A percentile compares a stretch with the other conserved stretches of the same genome.
phyloP scores from a whole-genome alignment of 352 stramenopile species.

The Globisporangium middletonii region DNA sequence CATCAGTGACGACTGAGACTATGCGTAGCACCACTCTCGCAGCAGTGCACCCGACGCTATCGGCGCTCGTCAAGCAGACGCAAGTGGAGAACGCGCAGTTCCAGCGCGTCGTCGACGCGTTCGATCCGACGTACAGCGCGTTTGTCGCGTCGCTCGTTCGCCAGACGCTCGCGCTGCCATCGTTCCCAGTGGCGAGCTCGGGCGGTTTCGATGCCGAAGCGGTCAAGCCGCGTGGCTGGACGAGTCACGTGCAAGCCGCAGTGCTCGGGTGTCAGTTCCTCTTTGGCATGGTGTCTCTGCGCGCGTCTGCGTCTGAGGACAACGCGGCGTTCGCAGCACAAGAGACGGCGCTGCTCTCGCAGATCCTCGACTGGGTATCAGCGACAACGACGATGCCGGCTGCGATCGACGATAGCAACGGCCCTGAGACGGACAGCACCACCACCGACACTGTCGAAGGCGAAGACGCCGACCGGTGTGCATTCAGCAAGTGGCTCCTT shows the following conservation, averaged over 20 bases:
- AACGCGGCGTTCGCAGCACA: neutral
- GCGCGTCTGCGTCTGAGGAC: neutral
- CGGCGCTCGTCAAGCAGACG: constrained; percentile 16
- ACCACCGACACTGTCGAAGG: neutral
- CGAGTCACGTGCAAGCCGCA: constrained; percentile 2
- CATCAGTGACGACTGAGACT: neutral
- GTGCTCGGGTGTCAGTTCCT: constrained; percentile 29
- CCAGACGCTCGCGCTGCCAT: neutral
- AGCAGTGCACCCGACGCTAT: constrained; percentile 1
- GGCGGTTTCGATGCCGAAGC: neutral
- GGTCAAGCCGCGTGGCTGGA: neutral
- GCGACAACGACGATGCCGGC: neutral
- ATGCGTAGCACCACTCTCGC: neutral
- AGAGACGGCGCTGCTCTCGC: constrained; percentile 1
- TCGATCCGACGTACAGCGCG: constrained; percentile 23
- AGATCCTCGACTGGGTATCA: constrained; percentile 2
- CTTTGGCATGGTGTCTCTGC: constrained; percentile 29
- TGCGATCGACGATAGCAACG: neutral
- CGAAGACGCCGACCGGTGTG: constrained; percentile 13
- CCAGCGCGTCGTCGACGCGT: constrained; percentile 29
- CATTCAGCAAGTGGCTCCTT: constrained; percentile 33
- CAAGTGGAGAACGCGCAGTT: constrained; percentile 25
- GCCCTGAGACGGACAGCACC: constrained; percentile 5
- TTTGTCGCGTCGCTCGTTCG: constrained; percentile 21
- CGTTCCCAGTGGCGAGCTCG: neutral